These are phyloP conservation scores for Quercus phellos DNA, from an alignment of 331 rosid genomes.

Conservation along the genomic window DNA sequence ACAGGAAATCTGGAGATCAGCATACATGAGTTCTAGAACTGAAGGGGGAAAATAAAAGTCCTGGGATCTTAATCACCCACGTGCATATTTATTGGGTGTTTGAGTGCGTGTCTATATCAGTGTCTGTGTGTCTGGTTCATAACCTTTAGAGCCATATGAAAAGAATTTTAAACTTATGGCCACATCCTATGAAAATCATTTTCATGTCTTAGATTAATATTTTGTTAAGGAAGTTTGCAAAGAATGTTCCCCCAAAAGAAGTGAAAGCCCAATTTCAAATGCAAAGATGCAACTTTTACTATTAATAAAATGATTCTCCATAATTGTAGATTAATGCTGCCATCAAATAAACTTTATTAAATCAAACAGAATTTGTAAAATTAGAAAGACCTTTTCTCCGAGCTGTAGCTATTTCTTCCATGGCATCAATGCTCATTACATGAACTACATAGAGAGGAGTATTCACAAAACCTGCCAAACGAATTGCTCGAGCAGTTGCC, in stretches of 20 bases:
- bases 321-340: neutral
- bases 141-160: too few relatives aligned
- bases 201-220: too few relatives aligned
- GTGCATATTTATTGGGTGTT: neutral
- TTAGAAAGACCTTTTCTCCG: slow-evolving; percentile 63
- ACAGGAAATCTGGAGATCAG: neutral
- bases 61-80: too few relatives aligned
- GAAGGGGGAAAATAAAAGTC: neutral
- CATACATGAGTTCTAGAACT: neutral
- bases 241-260: too few relatives aligned
- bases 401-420: slow-evolving; percentile 93
- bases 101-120: neutral
- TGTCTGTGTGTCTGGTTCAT: neutral
- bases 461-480: slow-evolving; percentile 73
- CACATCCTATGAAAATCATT: too few relatives aligned
- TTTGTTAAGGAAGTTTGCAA: too few relatives aligned
- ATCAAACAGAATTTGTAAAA: neutral
- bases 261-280: neutral
- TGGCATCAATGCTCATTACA: slow-evolving; percentile 96
- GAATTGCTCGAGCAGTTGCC: slow-evolving; percentile 93
- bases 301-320: neutral
- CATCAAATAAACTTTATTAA: neutral
- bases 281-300: neutral
- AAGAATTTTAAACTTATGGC: too few relatives aligned
- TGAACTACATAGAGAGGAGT: slow-evolving; percentile 90